Percentiles rank a stretch among this genome's conserved stretches.
Conservation (phyloP, 768 basidiomycete genomes). For the Nidularia sp. region DNA sequence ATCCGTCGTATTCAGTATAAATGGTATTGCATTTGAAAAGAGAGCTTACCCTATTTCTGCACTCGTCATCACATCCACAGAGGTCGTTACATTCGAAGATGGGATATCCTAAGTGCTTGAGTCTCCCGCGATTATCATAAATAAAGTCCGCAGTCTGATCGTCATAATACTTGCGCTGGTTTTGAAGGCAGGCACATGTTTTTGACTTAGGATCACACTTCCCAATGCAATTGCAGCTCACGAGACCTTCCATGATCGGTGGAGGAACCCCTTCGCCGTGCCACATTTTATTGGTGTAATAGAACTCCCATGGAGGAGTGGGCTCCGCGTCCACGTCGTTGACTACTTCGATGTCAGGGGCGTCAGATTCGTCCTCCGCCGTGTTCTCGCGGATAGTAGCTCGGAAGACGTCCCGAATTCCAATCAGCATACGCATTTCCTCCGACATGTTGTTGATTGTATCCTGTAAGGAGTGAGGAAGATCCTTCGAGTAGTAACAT, state of each 20-base stretch:
- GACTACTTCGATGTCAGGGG: slow-evolving; percentile 63
- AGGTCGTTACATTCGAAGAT: slow-evolving; percentile 85
- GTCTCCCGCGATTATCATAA: slow-evolving; percentile 58
- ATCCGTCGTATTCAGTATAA: neutral
- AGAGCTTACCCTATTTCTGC: slow-evolving; percentile 68
- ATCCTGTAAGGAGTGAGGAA: slow-evolving; percentile 66
- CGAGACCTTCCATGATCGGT: slow-evolving; percentile 52
- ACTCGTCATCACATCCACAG: slow-evolving; percentile 79
- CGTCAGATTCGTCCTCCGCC: slow-evolving; percentile 59
- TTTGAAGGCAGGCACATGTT: slow-evolving; percentile 64
- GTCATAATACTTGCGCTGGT: slow-evolving; percentile 43
- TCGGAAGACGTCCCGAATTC: slow-evolving; percentile 55
- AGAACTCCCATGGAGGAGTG: slow-evolving; percentile 82
- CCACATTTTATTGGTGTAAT: slow-evolving; percentile 83
- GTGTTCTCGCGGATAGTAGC: slow-evolving; percentile 65
- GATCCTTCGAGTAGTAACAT: slow-evolving; percentile 36
- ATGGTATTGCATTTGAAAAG: slow-evolving; percentile 1
- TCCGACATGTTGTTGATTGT: slow-evolving; percentile 51
- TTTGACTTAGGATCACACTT: slow-evolving; percentile 68
- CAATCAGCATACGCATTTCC: slow-evolving; percentile 31
- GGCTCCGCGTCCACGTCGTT: slow-evolving; percentile 67
- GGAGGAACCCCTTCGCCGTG: slow-evolving; percentile 64
- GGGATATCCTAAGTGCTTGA: slow-evolving; percentile 50
- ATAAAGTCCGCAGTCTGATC: slow-evolving; percentile 48
- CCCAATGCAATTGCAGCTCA: slow-evolving; percentile 74